A percentile compares a stretch with the other conserved stretches of the same genome.
Conservation (phyloP, 2,329 filamentous ascomycete species). For the Diaporthe capsici region DNA sequence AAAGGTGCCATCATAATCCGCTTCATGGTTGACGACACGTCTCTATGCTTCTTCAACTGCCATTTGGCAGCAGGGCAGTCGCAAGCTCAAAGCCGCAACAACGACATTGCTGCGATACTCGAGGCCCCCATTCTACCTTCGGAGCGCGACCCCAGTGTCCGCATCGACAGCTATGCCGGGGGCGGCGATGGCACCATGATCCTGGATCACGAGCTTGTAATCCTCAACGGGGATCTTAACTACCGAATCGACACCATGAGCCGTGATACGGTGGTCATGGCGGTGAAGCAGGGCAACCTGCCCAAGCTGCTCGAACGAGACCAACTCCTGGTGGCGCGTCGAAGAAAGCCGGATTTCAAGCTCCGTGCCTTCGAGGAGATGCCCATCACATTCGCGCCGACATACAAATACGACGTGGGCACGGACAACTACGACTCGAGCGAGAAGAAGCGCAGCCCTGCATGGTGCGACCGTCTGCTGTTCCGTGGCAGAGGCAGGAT, state of each 20-base stretch:
- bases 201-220: constrained; percentile 96
- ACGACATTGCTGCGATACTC: constrained; percentile 90
- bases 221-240: constrained; percentile 96
- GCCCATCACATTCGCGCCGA: constrained; percentile 92
- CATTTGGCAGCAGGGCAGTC: constrained; percentile 95
- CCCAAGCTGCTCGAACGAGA: constrained; percentile 91
- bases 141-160: constrained; percentile 75
- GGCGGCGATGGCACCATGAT: constrained; percentile 98
- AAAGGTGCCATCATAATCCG: constrained; percentile 94
- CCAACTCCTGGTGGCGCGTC: constrained; percentile 89
- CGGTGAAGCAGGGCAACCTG: constrained; percentile 85
- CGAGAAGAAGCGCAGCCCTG: constrained; percentile 93
- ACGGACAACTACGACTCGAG: constrained; percentile 94
- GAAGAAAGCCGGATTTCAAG: constrained; percentile 90
- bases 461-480: constrained; percentile 96
- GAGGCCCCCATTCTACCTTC: constrained; percentile 82
- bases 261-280: constrained; percentile 90
- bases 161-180: constrained; percentile 85
- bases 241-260: constrained; percentile 99
- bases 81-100: constrained; percentile 91
- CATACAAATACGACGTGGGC: constrained; percentile 98
- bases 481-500: constrained; percentile 86
- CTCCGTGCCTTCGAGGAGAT: constrained; percentile 92
- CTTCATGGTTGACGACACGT: constrained; percentile 95
- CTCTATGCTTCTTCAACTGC: constrained; percentile 96